These are phyloP conservation scores for Picea glauca DNA, from an alignment of 75 land plant genomes.

Conservation along the genomic window DNA sequence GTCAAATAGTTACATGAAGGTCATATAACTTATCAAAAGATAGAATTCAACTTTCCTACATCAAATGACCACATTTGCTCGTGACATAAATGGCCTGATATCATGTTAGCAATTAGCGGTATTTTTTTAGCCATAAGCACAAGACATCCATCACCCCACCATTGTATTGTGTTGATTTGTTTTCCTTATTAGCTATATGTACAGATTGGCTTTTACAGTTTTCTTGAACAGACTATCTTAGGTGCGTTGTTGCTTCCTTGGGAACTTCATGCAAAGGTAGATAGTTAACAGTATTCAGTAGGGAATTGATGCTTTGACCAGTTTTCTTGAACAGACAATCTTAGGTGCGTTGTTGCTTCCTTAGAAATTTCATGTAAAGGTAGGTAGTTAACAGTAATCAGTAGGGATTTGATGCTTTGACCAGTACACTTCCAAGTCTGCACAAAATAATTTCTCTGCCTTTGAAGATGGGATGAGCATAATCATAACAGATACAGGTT, in stretches of 20 bases:
- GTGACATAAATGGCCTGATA: too few species aligned
- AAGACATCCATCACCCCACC: neutral
- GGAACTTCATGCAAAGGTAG: neutral
- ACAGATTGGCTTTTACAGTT: neutral
- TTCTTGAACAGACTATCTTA: neutral
- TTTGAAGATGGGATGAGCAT: neutral
- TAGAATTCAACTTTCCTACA: too few species aligned
- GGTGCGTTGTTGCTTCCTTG: neutral
- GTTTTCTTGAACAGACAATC: neutral
- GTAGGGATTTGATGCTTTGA: neutral
- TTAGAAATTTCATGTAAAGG: neutral
- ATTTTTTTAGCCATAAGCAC: neutral
- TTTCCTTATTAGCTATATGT: neutral
- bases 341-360: neutral
- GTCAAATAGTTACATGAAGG: neutral
- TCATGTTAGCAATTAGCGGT: neutral
- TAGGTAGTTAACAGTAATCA: neutral
- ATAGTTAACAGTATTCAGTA: neutral
- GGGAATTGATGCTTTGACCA: neutral
- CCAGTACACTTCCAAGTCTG: neutral
- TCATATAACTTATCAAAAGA: neutral
- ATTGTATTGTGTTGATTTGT: neutral
- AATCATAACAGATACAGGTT: neutral
- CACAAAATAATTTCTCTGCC: neutral
- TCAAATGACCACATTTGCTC: too few species aligned